phyloP scores from a whole-genome alignment of 2,329 filamentous ascomycete species.

The Cucurbitaria berberidis region DNA sequence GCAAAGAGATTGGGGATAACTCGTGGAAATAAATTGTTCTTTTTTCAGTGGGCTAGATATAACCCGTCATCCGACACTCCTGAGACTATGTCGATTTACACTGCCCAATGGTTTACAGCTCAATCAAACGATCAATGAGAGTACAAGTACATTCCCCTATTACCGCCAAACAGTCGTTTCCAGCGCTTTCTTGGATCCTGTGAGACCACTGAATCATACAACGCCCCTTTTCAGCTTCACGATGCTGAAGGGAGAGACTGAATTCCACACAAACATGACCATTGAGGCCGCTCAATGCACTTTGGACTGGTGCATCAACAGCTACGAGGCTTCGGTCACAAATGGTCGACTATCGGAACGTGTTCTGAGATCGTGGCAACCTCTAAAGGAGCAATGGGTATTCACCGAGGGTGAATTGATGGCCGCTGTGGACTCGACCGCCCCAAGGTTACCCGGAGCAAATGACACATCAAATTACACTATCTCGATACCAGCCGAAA shows the following conservation, averaged over 20 bases:
- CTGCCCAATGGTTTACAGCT: background rate
- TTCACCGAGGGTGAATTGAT: too few species aligned
- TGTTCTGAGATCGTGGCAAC: background rate
- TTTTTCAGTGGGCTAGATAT: too few species aligned
- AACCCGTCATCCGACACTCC: too few species aligned
- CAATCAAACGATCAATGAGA: background rate
- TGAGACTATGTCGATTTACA: too few species aligned
- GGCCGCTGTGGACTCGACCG: too few species aligned
- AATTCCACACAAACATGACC: background rate
- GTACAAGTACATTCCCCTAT: background rate
- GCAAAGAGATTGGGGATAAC: too few species aligned
- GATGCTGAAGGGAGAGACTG: background rate
- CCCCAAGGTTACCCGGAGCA: too few species aligned
- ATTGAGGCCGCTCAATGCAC: background rate
- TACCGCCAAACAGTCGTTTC: background rate
- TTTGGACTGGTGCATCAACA: background rate
- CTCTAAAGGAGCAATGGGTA: too few species aligned
- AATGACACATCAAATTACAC: background rate
- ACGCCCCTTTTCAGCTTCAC: background rate
- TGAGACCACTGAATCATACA: background rate
- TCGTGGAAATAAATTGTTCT: too few species aligned
- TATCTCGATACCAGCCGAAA: background rate
- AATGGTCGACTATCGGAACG: background rate
- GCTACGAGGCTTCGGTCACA: background rate
- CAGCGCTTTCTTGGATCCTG: background rate